Conservation (phyloP, 202 grass and related monocot species). For the Setaria italica region DNA sequence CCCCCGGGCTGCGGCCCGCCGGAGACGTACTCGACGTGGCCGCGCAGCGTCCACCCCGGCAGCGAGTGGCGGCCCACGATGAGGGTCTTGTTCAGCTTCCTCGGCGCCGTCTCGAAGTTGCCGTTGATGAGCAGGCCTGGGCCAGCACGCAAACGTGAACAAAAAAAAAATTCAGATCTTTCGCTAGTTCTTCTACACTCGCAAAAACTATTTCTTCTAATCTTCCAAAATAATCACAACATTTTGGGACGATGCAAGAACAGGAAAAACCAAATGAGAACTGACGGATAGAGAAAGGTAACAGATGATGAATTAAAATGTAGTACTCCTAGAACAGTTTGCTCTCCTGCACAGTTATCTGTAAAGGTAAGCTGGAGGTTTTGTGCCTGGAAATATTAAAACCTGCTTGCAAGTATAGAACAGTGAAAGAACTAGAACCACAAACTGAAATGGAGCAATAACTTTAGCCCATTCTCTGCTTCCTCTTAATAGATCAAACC, state of each 20-base stretch:
- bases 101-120: constrained; percentile 87
- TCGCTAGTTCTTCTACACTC: neutral
- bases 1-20: constrained; percentile 82
- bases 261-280: neutral
- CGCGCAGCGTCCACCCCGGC: constrained; percentile 78
- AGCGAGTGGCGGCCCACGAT: constrained; percentile 89
- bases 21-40: constrained; percentile 83
- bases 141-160: neutral
- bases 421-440: neutral
- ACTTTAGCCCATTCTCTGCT: neutral
- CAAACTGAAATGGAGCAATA: constrained; percentile 20
- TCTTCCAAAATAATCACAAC: neutral
- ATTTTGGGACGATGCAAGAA: neutral
- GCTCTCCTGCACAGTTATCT: neutral
- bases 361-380: neutral
- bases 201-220: neutral
- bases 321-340: neutral
- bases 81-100: constrained; percentile 79
- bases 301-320: neutral
- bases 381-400: neutral
- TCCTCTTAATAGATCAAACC: neutral
- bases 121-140: constrained; percentile 83
- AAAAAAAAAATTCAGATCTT: neutral
- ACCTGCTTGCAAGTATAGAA: neutral
- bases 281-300: neutral